These are phyloP conservation scores for Phlyctochytrium arcticum DNA, from an alignment of 192 early-diverging fungal species.

Conservation along the genomic window DNA sequence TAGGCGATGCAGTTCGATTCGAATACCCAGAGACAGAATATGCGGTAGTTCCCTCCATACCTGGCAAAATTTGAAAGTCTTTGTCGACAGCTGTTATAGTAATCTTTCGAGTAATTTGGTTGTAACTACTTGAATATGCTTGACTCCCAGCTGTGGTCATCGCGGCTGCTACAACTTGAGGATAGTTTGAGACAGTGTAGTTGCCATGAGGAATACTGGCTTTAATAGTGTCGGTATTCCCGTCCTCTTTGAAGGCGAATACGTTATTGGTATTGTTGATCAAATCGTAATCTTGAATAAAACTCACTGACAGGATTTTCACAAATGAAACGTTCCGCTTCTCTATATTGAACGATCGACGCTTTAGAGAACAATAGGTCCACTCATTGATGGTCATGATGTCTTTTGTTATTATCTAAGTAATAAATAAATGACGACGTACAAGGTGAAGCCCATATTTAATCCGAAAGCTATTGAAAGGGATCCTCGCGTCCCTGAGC, in stretches of 20 bases:
- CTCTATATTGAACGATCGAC: too few species aligned
- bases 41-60: constrained; percentile 4
- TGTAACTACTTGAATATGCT: neutral
- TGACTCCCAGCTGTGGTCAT: too few species aligned
- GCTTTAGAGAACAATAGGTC: too few species aligned
- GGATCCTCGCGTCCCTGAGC: too few species aligned
- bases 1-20: neutral
- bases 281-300: constrained; percentile 8
- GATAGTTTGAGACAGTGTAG: constrained; percentile 11
- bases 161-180: constrained; percentile 1
- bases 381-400: too few species aligned
- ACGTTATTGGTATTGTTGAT: neutral
- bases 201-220: constrained; percentile 5
- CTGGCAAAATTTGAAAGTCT: constrained; percentile 5
- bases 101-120: neutral
- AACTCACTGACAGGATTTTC: constrained; percentile 9
- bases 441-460: too few species aligned
- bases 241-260: constrained; percentile 9
- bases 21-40: constrained; percentile 1
- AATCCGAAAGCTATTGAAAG: too few species aligned
- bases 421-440: too few species aligned
- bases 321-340: too few species aligned
- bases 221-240: neutral
- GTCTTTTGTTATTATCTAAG: too few species aligned
- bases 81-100: neutral